Conservation (phyloP, 257 asterid species). For the Verbena officinalis region DNA sequence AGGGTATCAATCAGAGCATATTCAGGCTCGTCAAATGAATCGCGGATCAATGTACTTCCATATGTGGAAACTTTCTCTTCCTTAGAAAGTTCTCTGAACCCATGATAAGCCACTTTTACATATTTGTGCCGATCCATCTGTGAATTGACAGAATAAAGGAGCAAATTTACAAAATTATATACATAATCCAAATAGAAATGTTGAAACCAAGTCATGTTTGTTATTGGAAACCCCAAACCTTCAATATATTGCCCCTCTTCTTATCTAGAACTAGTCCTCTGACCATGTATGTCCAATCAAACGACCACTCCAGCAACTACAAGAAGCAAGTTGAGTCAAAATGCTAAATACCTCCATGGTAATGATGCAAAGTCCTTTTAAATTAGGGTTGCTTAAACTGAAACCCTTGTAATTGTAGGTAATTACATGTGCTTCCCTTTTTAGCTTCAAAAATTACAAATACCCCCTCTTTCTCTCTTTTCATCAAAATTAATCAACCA, state of each 20-base stretch:
- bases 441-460: too few relatives aligned
- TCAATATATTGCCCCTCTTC: slow-evolving; percentile 90
- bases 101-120: slow-evolving; percentile 98
- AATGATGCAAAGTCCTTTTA: slow-evolving; percentile 8
- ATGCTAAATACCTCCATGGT: slow-evolving; percentile 2
- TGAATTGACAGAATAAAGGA: slow-evolving; percentile 21
- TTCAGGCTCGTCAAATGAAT: slow-evolving; percentile 92
- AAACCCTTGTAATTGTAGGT: too few relatives aligned
- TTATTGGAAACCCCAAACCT: slow-evolving; percentile 75
- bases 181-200: slow-evolving; percentile 18
- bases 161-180: neutral
- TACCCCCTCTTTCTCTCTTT: too few relatives aligned
- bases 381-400: too few relatives aligned
- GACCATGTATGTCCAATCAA: slow-evolving; percentile 98
- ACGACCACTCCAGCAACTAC: slow-evolving; percentile 82
- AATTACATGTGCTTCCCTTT: too few relatives aligned
- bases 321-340: slow-evolving; percentile 35
- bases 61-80: slow-evolving; percentile 91
- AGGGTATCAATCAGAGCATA: slow-evolving; percentile 95
- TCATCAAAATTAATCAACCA: too few relatives aligned
- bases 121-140: slow-evolving; percentile 99
- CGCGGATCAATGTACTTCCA: slow-evolving; percentile 77
- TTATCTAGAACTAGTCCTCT: slow-evolving; percentile 97
- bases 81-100: slow-evolving; percentile 82
- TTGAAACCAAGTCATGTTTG: slow-evolving; percentile 12